phyloP scores from a whole-genome alignment of 208 protist species.

The Cochliopodium minus region DNA sequence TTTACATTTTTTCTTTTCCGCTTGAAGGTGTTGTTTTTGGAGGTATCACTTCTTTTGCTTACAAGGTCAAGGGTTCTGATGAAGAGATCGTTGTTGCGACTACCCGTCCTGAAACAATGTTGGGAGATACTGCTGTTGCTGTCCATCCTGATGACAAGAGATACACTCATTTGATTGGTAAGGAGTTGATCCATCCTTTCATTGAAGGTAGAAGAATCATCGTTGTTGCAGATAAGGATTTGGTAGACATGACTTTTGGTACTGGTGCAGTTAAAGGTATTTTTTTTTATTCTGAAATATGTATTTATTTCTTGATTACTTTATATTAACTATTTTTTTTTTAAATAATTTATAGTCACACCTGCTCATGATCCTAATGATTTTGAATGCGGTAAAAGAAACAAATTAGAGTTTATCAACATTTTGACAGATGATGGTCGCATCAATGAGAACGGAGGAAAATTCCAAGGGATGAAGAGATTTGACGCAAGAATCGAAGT shows the following conservation, averaged over 20 bases:
- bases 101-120: conserved; percentile 97
- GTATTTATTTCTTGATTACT: background rate
- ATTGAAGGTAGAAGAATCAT: conserved; percentile 64
- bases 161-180: conserved; percentile 85
- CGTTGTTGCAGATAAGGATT: conserved; percentile 76
- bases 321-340: conserved; percentile 22
- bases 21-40: conserved; percentile 90
- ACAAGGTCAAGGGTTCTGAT: conserved; percentile 58
- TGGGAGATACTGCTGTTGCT: conserved; percentile 91
- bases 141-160: conserved; percentile 90
- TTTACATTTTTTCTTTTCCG: too few relatives aligned
- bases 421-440: conserved; percentile 84
- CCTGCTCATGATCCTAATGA: conserved; percentile 99
- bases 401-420: conserved; percentile 79
- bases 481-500: conserved; percentile 76
- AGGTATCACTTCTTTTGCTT: conserved; percentile 73
- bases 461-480: conserved; percentile 79
- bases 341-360: conserved; percentile 92
- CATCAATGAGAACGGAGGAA: conserved; percentile 60
- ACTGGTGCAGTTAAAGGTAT: conserved; percentile 87
- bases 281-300: too few relatives aligned
- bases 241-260: conserved; percentile 94
- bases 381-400: conserved; percentile 83
- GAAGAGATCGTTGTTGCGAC: conserved; percentile 83
- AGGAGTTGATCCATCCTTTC: conserved; percentile 84